Base-by-base conservation (phyloP, 805 yeast species). In the Limtongozyma cylindracea region DNA sequence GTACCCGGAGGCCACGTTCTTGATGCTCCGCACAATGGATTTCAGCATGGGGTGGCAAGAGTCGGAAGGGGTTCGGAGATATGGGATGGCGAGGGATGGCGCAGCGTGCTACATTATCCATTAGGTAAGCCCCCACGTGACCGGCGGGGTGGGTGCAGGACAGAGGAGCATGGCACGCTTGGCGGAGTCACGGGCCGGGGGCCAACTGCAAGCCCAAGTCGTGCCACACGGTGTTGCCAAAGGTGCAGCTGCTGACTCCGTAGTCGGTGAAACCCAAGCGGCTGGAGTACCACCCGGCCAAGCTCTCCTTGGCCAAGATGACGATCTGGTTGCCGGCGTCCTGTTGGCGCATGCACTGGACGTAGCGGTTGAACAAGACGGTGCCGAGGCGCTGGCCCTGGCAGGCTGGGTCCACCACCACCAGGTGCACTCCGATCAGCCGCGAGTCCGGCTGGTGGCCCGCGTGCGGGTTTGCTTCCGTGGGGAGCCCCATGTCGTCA, bases 1-100 rank as follows among this genome's bases (percentile, higher is more conserved):
- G 48, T 84, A 84, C 19, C 96, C 96, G 38, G 68, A 76, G 41
- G 82, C 68, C 13, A 72, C 82, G 40, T 84, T 84, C 45, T 78
- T 82, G 39, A 80, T 67, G 18, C 77, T 63, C 39, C 94, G 74
- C 22, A 76, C 65, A 29, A 80, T 53, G n/a, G n/a, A n/a, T n/a
- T n/a, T n/a, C n/a, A n/a, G n/a, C n/a, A n/a, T n/a, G n/a, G n/a
- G n/a, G n/a, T n/a, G n/a, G n/a, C n/a, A n/a, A n/a, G n/a, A n/a
- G n/a, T n/a, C n/a, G n/a, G n/a, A n/a, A n/a, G n/a, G n/a, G n/a
- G n/a, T n/a, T n/a, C n/a, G n/a, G n/a, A n/a, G n/a, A n/a, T n/a
- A n/a, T n/a, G n/a, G n/a, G n/a, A n/a, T n/a, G n/a, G n/a, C n/a
- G n/a, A n/a, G n/a, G n/a, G n/a, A n/a, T n/a, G n/a, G n/a, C n/a